Evolutionary conservation across 768 basidiomycete genomes (phyloP).

Genomic region (Boletus sp.): DNA sequence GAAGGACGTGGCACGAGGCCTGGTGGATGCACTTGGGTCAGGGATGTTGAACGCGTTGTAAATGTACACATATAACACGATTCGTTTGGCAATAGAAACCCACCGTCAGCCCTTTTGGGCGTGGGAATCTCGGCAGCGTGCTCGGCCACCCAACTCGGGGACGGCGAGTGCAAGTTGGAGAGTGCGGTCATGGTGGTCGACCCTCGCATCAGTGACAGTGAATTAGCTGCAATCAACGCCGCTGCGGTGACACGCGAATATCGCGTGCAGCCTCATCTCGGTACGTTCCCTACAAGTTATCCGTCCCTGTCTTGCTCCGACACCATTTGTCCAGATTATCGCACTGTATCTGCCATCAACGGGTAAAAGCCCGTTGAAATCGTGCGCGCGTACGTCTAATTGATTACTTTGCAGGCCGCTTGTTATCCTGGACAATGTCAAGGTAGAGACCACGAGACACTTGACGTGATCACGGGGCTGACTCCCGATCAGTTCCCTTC

Average conservation of each 20-base stretch:
- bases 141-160: constrained; percentile 4
- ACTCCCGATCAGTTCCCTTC: constrained; percentile 72
- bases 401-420: constrained; percentile 61
- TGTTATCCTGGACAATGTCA: constrained; percentile 97
- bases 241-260: constrained; percentile 88
- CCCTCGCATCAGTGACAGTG: constrained; percentile 66
- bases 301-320: constrained; percentile 6
- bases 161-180: constrained; percentile 10
- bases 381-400: constrained; percentile 5
- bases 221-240: constrained; percentile 78
- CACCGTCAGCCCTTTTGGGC: constrained; percentile 5
- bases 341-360: constrained; percentile 98
- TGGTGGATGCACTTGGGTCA: constrained; percentile 39
- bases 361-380: constrained; percentile 53
- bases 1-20: constrained; percentile 39
- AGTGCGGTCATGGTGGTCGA: constrained; percentile 37
- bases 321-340: constrained; percentile 63
- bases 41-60: constrained; percentile 25
- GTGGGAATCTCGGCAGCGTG: constrained; percentile 22
- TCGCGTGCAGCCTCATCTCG: constrained; percentile 84
- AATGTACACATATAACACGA: constrained; percentile 1
- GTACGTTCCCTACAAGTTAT: constrained; percentile 37
- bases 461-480: constrained; percentile 8
- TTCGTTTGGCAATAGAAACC: neutral
- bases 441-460: constrained; percentile 47